These are phyloP conservation scores for Colletotrichum phormii DNA, from an alignment of 2,329 filamentous ascomycete genomes.

Conservation along the genomic window DNA sequence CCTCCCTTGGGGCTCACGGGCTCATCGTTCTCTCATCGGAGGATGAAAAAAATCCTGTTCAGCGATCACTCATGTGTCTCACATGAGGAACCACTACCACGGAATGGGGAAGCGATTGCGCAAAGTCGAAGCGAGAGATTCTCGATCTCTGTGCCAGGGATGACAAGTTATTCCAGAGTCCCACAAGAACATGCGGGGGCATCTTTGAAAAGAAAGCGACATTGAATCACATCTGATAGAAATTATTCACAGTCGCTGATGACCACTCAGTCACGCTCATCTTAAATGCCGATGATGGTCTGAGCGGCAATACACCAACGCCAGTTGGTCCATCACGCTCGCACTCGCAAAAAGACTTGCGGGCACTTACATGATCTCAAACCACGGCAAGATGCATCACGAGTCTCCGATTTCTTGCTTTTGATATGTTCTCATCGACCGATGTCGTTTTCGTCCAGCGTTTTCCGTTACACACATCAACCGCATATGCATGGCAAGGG, in stretches of 20 bases:
- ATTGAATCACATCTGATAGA: constrained; percentile 8
- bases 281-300: not conserved
- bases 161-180: constrained; percentile 5
- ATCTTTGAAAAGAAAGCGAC: constrained; percentile 15
- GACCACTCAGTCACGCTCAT: not conserved
- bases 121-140: constrained; percentile 15
- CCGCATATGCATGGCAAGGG: not conserved
- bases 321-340: not conserved
- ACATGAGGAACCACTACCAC: constrained; percentile 18
- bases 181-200: constrained; percentile 25
- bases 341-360: not conserved
- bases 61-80: constrained; percentile 26
- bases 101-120: constrained; percentile 32
- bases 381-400: not conserved
- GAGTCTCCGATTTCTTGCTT: constrained; percentile 12
- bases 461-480: constrained; percentile 14
- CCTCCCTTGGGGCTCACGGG: constrained; percentile 7
- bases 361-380: not conserved
- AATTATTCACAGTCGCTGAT: not conserved
- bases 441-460: not conserved
- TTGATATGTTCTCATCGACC: constrained; percentile 9
- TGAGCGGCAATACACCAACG: not conserved
- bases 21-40: constrained; percentile 10
- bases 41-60: not conserved
- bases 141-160: constrained; percentile 11